Base-by-base conservation (phyloP, 768 basidiomycete species). In the Lactifluus volemus region DNA sequence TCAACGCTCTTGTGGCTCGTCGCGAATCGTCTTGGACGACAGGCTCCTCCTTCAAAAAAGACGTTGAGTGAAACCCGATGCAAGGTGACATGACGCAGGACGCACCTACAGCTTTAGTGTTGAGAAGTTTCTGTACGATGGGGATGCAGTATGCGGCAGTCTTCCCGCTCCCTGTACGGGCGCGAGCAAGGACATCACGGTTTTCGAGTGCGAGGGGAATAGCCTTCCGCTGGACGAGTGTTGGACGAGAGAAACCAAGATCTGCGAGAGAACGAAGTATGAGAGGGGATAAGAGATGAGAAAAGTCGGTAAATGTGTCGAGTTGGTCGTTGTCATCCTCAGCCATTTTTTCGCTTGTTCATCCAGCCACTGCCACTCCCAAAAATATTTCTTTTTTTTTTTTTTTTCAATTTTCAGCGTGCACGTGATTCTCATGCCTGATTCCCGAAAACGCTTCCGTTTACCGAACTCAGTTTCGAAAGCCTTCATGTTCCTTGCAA, bases 91-190 rank as follows among this genome's bases (percentile, higher is more conserved):
- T 12, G 44, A 19, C 32, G 38, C 42, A 15, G 42, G 60, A 49
- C 66, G 54, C 55, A 67, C 67, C 66, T 64, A 67, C 67, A 64
- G 67, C 78, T 81, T 94, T 95, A 3, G 82, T 81, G 63, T 78
- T 82, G 56, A 98, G 69, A 25, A 98, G 85, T 72, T 92, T 95
- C 71, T 98, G 94, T 0, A 92, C 77, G 29, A 95, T 75, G 0
- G 97, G 97, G 10, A 98, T 79, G 67, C 90, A 92, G 71, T 99
- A 99, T 2, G 97, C 93, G 4, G 89, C 92, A 0, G 97, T 99
- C 77, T 99, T 99, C 29, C 97, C 97, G 59, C 91, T 94, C 17
- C 97, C 97, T 3, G 97, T 99, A 36, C 92, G 82, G 2, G 97
- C 96, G 49, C 92, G 83, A 19, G 95, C 96, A 36, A 99, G 84